These are phyloP conservation scores for Aspergillus coremiiformis DNA, from an alignment of 495 filamentous ascomycete species.

Conservation along the genomic window DNA sequence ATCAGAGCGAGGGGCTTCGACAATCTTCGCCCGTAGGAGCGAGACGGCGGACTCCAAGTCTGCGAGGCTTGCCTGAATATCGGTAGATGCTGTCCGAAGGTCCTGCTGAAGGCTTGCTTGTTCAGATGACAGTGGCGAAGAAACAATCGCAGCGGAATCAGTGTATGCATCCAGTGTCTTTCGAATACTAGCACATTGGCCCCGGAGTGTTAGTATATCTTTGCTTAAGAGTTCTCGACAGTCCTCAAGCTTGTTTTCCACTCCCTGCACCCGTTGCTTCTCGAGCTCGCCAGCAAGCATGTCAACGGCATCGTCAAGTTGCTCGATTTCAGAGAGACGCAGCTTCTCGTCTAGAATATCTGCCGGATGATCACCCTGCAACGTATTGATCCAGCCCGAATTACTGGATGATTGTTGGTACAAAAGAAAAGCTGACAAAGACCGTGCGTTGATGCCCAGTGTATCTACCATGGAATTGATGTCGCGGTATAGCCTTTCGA, in stretches of 20 bases:
- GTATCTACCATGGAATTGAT: conserved; percentile 96
- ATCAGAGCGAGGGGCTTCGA: conserved; percentile 36
- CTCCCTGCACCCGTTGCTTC: conserved; percentile 53
- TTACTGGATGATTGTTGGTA: conserved; percentile 48
- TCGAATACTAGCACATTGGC: conserved; percentile 64
- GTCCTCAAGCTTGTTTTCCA: conserved; percentile 53
- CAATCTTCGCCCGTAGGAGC: conserved; percentile 71
- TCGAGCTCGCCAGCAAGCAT: conserved; percentile 53
- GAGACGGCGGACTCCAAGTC: conserved; percentile 77
- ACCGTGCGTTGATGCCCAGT: conserved; percentile 76
- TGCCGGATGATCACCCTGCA: conserved; percentile 36
- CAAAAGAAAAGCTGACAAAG: conserved; percentile 61
- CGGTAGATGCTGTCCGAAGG: conserved; percentile 60
- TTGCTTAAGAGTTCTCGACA: conserved; percentile 53
- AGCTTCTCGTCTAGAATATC: conserved; percentile 53
- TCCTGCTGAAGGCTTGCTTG: conserved; percentile 76
- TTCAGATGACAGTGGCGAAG: conserved; percentile 72
- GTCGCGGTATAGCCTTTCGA: conserved; percentile 82
- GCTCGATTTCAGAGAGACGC: conserved; percentile 61
- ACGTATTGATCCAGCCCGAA: conserved; percentile 37
- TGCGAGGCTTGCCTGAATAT: conserved; percentile 62
- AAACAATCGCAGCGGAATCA: conserved; percentile 49
- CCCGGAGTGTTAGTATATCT: conserved; percentile 58
- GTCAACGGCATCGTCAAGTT: conserved; percentile 51
- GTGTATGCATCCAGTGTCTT: conserved; percentile 64